Conservation (phyloP, 768 basidiomycete species). For the Hypholoma fasciculare region DNA sequence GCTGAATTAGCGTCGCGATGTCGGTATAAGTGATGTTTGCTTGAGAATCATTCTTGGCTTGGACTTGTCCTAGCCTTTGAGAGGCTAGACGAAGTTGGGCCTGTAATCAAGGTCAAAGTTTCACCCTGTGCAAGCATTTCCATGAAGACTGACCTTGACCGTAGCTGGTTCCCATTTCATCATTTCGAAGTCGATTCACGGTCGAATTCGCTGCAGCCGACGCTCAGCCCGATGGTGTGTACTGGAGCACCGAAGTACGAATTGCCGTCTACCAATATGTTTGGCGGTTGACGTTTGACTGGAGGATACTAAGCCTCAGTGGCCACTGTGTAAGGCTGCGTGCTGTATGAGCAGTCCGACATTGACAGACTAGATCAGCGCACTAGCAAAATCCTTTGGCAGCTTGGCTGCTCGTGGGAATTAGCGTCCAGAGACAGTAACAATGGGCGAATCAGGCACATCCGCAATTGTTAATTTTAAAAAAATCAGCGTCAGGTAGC, state of each 20-base stretch:
- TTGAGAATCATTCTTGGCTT: slow-evolving; percentile 68
- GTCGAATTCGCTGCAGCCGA: not conserved
- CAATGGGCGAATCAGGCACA: too few relatives aligned
- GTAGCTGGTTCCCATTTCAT: slow-evolving; percentile 35
- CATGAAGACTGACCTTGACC: slow-evolving; percentile 32
- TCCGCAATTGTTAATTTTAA: too few relatives aligned
- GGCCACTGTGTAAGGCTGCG: not conserved
- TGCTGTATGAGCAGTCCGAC: slow-evolving; percentile 6
- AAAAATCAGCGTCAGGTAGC: too few relatives aligned
- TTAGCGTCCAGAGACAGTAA: not conserved
- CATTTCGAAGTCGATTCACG: not conserved
- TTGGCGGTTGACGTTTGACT: not conserved
- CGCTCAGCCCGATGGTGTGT: not conserved
- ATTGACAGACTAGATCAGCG: slow-evolving; percentile 4
- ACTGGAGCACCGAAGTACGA: not conserved
- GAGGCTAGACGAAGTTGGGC: slow-evolving; percentile 62
- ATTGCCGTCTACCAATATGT: not conserved
- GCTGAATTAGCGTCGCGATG: slow-evolving; percentile 64
- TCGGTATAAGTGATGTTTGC: slow-evolving; percentile 63
- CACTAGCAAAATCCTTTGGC: slow-evolving; percentile 5
- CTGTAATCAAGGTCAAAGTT: slow-evolving; percentile 31
- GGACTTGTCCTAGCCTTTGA: slow-evolving; percentile 67
- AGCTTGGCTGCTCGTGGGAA: slow-evolving; percentile 4
- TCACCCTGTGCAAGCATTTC: not conserved
- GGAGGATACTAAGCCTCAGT: not conserved